A percentile compares a stretch with the other conserved stretches of the same genome.
These are phyloP conservation scores for Globisporangium nodosum DNA, from an alignment of 352 stramenopile species.

Conservation along the genomic window DNA sequence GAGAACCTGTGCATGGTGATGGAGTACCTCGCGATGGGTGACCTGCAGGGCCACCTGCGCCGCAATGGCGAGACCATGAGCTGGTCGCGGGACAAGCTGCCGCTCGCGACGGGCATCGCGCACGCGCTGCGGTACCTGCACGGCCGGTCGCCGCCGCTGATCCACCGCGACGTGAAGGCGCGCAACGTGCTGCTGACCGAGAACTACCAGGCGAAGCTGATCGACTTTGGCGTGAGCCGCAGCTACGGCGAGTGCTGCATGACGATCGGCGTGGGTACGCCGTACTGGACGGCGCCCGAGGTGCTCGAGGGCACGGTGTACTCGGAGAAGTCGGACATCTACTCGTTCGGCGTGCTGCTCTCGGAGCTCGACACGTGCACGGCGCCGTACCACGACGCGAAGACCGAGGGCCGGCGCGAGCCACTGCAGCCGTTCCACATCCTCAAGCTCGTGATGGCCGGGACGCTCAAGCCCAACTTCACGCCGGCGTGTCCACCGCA, in stretches of 20 bases:
- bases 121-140: slow-evolving; percentile 44
- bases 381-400: slow-evolving; percentile 22
- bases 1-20: slow-evolving; percentile 49
- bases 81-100: slow-evolving; percentile 27
- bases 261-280: slow-evolving; percentile 18
- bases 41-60: slow-evolving; percentile 36
- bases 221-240: slow-evolving; percentile 52
- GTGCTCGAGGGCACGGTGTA: slow-evolving; percentile 22
- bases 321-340: slow-evolving; percentile 27
- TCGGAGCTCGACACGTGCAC: slow-evolving; percentile 49
- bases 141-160: slow-evolving; percentile 30
- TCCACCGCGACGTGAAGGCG: slow-evolving; percentile 52
- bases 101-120: slow-evolving; percentile 37
- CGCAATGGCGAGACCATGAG: slow-evolving; percentile 10
- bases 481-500: slow-evolving; percentile 5
- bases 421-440: slow-evolving; percentile 14
- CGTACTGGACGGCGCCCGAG: slow-evolving; percentile 19
- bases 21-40: slow-evolving; percentile 41
- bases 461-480: slow-evolving; percentile 10
- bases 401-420: slow-evolving; percentile 12
- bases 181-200: slow-evolving; percentile 50
- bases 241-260: slow-evolving; percentile 14
- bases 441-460: slow-evolving; percentile 13
- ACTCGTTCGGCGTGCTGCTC: slow-evolving; percentile 24
- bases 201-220: slow-evolving; percentile 37